Base-by-base conservation (phyloP, 345 rosid genomes). In the Rhizophora mangle region DNA sequence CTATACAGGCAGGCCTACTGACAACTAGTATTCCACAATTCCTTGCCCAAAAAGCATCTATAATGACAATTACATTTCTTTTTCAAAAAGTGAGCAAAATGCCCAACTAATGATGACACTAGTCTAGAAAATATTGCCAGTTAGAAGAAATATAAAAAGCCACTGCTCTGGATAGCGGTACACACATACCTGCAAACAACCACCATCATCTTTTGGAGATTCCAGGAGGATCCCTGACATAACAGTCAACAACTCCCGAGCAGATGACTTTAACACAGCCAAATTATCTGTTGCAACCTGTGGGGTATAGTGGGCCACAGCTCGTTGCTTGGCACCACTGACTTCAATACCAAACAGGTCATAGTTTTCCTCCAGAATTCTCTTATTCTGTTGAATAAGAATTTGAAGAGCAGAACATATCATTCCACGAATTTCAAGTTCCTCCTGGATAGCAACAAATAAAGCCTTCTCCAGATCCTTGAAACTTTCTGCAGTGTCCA, bases 201-300 rank as follows among this genome's bases (percentile, higher is more conserved):
- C 99, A 61, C 94, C 99, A 60, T 94, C 96, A 75, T 90, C 96
- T 62, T 86, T 84, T 39, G 79, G 59, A 62, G 96, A 88, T 77
- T 92, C 91, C 80, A 81, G 70, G 71, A 85, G 87, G 68, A 87
- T 80, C 67, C 84, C 82, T 11, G 90, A 81, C 82, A 95, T 69
- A 62, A 86, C 79, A 66, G 85, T 75, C 81, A 95, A 72, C 21
- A 92, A 76, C 60, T 85, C 85, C 74, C 78, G 80, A 71, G 97
- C 90, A 76, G 76, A 87, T 64, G 72, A 81, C 78, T 79, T 82
- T 74, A 92, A 55, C 53, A 74, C 89, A 57, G 74, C 69, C 83
- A 92, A 70, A 81, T 95, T 95, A 56, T 75, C 79, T 59, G 79
- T 59, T 20, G 91, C 95, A 73, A 84, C 73, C 75, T 81, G 80